Evolutionary conservation across 192 early-diverging fungal species (phyloP), one percentile per base, ranked within the genome.

Genomic region (Coemansia sp.): DNA sequence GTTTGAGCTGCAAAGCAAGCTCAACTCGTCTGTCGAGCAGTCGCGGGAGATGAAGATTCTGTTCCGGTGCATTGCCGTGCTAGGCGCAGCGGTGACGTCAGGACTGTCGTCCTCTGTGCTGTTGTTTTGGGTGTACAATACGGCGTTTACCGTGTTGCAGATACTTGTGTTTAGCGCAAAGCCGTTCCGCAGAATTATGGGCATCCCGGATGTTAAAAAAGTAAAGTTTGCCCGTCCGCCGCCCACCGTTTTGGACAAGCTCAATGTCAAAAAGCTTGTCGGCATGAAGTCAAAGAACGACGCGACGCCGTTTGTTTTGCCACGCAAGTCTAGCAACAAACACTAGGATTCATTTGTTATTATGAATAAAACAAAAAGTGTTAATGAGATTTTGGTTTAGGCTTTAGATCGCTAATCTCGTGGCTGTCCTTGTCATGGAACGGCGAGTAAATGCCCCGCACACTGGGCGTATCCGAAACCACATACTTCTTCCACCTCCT

Each of bases 101-200:
- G 76, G 69, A 60, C 60, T 88, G 60, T 84, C 85, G 29, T 72
- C 83, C 22, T 86, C 76, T 35, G 79, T 94, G 38, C 92, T 96
- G 74, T 75, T 93, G 54, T 94, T 94, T 78, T 94, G 91, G 92
- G 73, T 92, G 56, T 85, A 88, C 50, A 88, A 88, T 64, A 93
- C 92, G 75, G 22, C 85, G 8, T 84, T 87, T 57, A 89, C 91
- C 7, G 70, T 91, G 17, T 59, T 79, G 29, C 94, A 96, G 83
- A 82, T 88, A 43, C 50, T 87, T 25, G 65, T 86, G 35, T 79
- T 96, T 35, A 85, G 84, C 76, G 64, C 73, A 35, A 77, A 82
- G n/a, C 9, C 64, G 21, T 81, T 94, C 24, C 87, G 89, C 51
- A 57, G 52, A 0, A 39, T 72, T 25, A 82, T 89, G 41, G 82